Evolutionary conservation across 2,329 filamentous ascomycete species (phyloP).

Genomic region (Fusarium nygamai): DNA sequence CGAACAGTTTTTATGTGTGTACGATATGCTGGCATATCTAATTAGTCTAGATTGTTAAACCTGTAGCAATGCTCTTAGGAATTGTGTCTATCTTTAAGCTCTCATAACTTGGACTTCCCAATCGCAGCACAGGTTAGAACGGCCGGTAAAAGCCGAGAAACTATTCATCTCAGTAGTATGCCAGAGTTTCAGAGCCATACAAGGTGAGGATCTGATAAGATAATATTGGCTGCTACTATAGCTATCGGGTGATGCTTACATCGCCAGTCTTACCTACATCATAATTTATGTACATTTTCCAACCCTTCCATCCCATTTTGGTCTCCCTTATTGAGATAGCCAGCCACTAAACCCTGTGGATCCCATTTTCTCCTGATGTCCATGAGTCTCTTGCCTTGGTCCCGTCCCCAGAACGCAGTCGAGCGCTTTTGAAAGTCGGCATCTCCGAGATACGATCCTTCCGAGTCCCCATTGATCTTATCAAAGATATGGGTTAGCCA

Average conservation of each 20-base stretch:
- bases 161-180: fast-evolving
- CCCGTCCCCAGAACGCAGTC: neutral
- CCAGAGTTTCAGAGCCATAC: neutral
- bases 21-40: neutral
- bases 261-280: fast-evolving
- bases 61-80: neutral
- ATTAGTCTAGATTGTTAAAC: fast-evolving
- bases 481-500: neutral
- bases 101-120: fast-evolving
- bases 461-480: neutral
- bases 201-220: fast-evolving
- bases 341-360: neutral
- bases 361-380: neutral
- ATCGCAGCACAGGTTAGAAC: no score
- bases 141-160: fast-evolving
- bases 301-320: neutral
- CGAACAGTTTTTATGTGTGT: fast-evolving
- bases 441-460: neutral
- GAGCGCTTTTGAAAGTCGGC: neutral
- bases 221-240: fast-evolving
- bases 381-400: neutral
- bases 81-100: fast-evolving
- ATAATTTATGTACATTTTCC: neutral
- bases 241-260: fast-evolving
- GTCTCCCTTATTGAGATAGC: neutral